Base-by-base conservation (phyloP, 192 early-diverging fungal genomes). In the Backusella australiensis region DNA sequence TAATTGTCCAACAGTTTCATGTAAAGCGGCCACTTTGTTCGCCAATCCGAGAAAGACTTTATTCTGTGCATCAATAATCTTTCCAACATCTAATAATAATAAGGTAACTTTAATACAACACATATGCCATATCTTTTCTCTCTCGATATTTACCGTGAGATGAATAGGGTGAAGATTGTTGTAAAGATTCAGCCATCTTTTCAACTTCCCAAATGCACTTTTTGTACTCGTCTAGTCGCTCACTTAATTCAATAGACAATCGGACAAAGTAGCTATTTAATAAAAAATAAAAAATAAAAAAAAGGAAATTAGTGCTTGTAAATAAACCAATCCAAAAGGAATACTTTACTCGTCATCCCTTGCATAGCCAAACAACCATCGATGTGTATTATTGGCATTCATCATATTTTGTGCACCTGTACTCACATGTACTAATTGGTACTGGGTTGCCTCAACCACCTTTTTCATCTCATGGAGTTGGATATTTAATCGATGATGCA, bases 131-230 rank as follows among this genome's bases (percentile, higher is more conserved):
- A 9, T 17, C 9, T 26, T 36, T 39, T 32, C 3, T 21, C 29
- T 1, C 36, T 19, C 29, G 65, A 0, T 74, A 26, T 39, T 66
- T 71, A 75, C 74, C 74, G 46, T 77, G 71, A 34, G 75, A 67
- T 32, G 71, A 77, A 69, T 80, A 39, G 0, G 11, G 17, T 66
- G 36, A 52, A 32, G 59, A 53, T 23, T 77, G 42, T 29, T 67
- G n/a, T 72, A 67, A 73, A 32, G 75, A 77, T 46, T 68, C 56
- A 6, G 69, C 67, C 32, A 72, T 75, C 53, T 67, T 73, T 66
- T 81, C 75, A 34, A 81, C 77, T 63, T 81, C 80, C 67, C 35
- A 69, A 41, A 81, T 77, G 41, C 75, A 74, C 53, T 69, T 77
- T 59, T 77, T 77, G 39, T 81, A 81, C 70, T 74, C 53, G 19